Base-by-base conservation (phyloP, 108 stramenopile species). In the Cyclotella baltica region DNA sequence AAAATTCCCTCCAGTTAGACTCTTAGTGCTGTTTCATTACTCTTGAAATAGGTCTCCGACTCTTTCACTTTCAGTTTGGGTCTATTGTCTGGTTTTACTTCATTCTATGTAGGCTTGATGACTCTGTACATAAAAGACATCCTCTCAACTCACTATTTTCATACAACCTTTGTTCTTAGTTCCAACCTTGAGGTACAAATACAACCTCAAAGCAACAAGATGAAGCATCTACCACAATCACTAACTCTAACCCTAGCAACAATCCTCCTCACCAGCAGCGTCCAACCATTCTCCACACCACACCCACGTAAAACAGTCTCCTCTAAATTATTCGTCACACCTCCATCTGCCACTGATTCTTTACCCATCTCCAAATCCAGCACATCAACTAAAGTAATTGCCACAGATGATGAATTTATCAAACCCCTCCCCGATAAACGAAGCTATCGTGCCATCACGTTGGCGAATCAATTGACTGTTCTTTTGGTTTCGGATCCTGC, bases 361-460 rank as follows among this genome's bases (percentile, higher is more conserved):
- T 29, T n/a, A 2, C 34, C 20, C 16, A 1, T 15, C 8, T 53
- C 63, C 63, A 34, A 20, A 15, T 23, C 51, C 22, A 13, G 13
- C 38, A 27, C 38, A 29, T 50, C 64, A 34, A 47, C 48, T 37
- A 85, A 86, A 29, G 58, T 62, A 55, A 29, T 95, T 4, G 91
- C 89, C 52, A 77, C 80, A 20, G 88, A 88, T 33, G 48, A 73
- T 9, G 82, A 83, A 30, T 93, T 95, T 57, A 57, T 89, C 70
- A 90, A 88, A 70, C 90, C 94, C 8, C 84, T 84, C 36, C 88
- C 89, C 5, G 94, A 95, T 78, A 59, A 47, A 47, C 83, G 88
- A 2, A 5, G 68, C 1, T 95, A 95, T 46, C 88, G 94, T 40
- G 74, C 79, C 72, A 83, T 95, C 20, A 65, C 75, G 29, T 67